Evolutionary conservation across 2,329 filamentous ascomycete genomes (phyloP).

Genomic region (Trichoderma koningiopsis): DNA sequence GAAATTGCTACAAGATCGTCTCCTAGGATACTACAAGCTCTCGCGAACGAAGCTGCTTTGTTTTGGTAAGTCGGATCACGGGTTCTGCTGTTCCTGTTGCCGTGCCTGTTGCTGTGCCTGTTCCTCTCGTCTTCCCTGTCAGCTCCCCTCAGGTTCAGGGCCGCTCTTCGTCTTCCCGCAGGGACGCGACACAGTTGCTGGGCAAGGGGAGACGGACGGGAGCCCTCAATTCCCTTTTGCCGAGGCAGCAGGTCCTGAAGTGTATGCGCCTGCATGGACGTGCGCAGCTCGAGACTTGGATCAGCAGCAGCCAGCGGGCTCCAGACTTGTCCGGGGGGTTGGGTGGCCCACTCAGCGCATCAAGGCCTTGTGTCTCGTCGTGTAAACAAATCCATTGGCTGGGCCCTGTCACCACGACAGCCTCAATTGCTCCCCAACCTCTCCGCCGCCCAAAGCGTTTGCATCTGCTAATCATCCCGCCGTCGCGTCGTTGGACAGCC

Average conservation of each 20-base stretch:
- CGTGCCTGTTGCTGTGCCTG: neutral
- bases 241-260: slow-evolving; percentile 24
- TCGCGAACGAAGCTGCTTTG: slow-evolving; percentile 8
- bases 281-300: slow-evolving; percentile 14
- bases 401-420: slow-evolving; percentile 31
- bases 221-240: slow-evolving; percentile 19
- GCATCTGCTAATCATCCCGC: slow-evolving; percentile 29
- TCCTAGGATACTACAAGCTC: neutral
- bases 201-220: slow-evolving; percentile 16
- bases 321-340: slow-evolving; percentile 25
- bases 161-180: slow-evolving; percentile 3
- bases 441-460: slow-evolving; percentile 28
- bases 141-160: slow-evolving; percentile 18
- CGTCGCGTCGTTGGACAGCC: slow-evolving; percentile 26
- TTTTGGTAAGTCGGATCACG: slow-evolving; percentile 1
- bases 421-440: slow-evolving; percentile 34
- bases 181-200: slow-evolving; percentile 4
- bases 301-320: slow-evolving; percentile 19
- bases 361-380: slow-evolving; percentile 31
- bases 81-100: neutral
- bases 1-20: neutral
- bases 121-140: slow-evolving; percentile 8
- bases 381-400: slow-evolving; percentile 46
- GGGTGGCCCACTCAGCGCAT: slow-evolving; percentile 27
- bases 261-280: slow-evolving; percentile 21